A percentile compares a stretch with the other conserved stretches of the same genome.
Conservation (phyloP, 805 yeast species). For the Metschnikowia gruessii region DNA sequence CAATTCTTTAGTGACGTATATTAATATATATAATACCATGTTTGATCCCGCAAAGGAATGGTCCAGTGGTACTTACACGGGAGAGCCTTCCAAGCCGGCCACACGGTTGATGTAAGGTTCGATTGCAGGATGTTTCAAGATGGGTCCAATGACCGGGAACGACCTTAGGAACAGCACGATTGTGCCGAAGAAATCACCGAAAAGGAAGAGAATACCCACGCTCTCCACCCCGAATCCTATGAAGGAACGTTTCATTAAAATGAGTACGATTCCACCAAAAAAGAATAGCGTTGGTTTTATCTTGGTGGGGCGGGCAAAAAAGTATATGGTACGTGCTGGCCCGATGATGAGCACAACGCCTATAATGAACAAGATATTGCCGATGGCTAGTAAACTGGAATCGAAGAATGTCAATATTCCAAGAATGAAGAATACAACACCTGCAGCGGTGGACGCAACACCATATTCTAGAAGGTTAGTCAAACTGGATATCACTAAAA, state of each 20-base stretch:
- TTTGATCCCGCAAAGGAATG: background rate
- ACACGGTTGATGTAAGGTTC: slow-evolving; percentile 62
- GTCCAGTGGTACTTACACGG: slow-evolving; percentile 22
- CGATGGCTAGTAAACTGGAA: slow-evolving; percentile 83
- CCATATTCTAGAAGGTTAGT: slow-evolving; percentile 61
- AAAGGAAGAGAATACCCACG: slow-evolving; percentile 84
- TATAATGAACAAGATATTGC: slow-evolving; percentile 74
- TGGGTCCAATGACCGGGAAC: slow-evolving; percentile 82
- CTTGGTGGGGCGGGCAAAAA: slow-evolving; percentile 84
- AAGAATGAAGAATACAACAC: slow-evolving; percentile 69
- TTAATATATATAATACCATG: background rate
- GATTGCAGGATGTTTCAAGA: slow-evolving; percentile 72
- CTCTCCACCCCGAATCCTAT: slow-evolving; percentile 82
- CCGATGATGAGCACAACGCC: slow-evolving; percentile 89
- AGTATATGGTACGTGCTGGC: slow-evolving; percentile 72
- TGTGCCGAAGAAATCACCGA: slow-evolving; percentile 89
- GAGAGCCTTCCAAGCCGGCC: slow-evolving; percentile 43
- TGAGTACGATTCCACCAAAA: slow-evolving; percentile 67
- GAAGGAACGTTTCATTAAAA: slow-evolving; percentile 73
- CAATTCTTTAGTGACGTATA: background rate
- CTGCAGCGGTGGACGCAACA: slow-evolving; percentile 87
- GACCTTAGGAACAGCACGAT: slow-evolving; percentile 83
- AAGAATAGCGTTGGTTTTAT: slow-evolving; percentile 85
- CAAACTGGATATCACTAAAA: background rate
- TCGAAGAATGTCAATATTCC: slow-evolving; percentile 89